Evolutionary conservation across 371 early-diverging fungal genomes (phyloP).

Genomic region (Syncephalastrum monosporum): DNA sequence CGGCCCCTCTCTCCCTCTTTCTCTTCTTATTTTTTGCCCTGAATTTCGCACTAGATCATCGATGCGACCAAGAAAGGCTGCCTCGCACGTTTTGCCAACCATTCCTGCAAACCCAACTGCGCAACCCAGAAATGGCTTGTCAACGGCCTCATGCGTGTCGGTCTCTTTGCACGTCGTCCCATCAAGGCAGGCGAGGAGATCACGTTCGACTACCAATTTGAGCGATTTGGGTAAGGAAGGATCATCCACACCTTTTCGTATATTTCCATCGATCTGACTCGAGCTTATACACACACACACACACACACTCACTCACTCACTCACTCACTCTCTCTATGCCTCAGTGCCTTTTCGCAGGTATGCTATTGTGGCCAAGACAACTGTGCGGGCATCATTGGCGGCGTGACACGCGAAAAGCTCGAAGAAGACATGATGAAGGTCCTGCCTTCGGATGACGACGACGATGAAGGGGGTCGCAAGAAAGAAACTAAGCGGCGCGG

Average conservation of each 20-base stretch:
- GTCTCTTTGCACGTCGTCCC: slow-evolving; percentile 71
- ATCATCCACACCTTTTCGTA: too few species aligned
- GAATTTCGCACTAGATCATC: slow-evolving; percentile 54
- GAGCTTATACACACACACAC: too few species aligned
- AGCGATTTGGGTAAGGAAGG: slow-evolving; percentile 63
- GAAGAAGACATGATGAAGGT: slow-evolving; percentile 7
- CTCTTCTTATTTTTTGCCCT: not conserved
- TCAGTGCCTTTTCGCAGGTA: slow-evolving; percentile 78
- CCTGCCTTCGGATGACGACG: slow-evolving; percentile 8
- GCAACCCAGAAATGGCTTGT: slow-evolving; percentile 84
- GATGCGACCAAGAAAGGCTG: slow-evolving; percentile 88
- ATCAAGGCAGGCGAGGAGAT: slow-evolving; percentile 78
- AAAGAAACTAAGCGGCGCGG: slow-evolving; percentile 18
- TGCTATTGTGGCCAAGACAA: slow-evolving; percentile 88
- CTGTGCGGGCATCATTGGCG: slow-evolving; percentile 91
- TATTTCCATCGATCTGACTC: too few species aligned
- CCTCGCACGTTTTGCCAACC: slow-evolving; percentile 88
- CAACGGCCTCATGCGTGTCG: slow-evolving; percentile 69
- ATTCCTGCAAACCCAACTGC: slow-evolving; percentile 89
- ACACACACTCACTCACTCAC: not conserved
- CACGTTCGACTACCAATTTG: slow-evolving; percentile 93
- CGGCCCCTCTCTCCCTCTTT: not conserved
- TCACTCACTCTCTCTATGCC: not conserved
- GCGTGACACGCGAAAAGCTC: slow-evolving; percentile 32
- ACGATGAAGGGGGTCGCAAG: slow-evolving; percentile 18